A percentile compares a stretch with the other conserved stretches of the same genome.
Conservation (phyloP, 352 stramenopile species). For the Peronospora farinosa region DNA sequence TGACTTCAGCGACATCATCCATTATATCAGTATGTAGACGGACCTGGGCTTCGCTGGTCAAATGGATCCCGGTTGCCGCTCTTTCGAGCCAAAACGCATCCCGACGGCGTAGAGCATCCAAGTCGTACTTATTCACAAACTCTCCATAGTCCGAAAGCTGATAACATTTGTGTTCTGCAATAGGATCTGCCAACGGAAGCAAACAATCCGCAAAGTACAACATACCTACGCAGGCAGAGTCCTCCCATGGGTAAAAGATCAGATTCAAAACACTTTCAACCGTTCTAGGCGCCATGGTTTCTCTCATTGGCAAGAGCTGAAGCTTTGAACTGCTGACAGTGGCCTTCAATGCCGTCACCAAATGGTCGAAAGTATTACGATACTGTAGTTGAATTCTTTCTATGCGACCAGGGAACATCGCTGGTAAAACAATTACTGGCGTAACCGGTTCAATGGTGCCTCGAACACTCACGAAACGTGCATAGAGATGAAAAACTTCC, state of each 20-base stretch:
- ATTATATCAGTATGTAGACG: constrained; percentile 36
- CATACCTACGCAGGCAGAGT: constrained; percentile 20
- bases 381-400: constrained; percentile 33
- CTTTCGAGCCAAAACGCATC: constrained; percentile 25
- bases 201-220: constrained; percentile 39
- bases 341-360: constrained; percentile 18
- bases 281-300: constrained; percentile 12
- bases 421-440: constrained; percentile 23
- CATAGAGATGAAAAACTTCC: constrained; percentile 38
- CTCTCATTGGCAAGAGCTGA: constrained; percentile 21
- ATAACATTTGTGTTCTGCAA: constrained; percentile 15
- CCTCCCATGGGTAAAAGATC: constrained; percentile 31
- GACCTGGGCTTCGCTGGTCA: constrained; percentile 20
- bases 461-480: constrained; percentile 26
- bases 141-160: constrained; percentile 37
- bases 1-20: constrained; percentile 25
- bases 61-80: constrained; percentile 2
- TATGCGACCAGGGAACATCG: constrained; percentile 34
- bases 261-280: constrained; percentile 25
- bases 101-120: constrained; percentile 30
- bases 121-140: constrained; percentile 26
- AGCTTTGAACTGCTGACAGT: constrained; percentile 15
- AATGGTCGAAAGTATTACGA: constrained; percentile 39
- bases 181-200: constrained; percentile 11
- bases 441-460: constrained; percentile 30